Evolutionary conservation across 192 early-diverging fungal species (phyloP).

Genomic region (Lunasporangiospora selenospora): DNA sequence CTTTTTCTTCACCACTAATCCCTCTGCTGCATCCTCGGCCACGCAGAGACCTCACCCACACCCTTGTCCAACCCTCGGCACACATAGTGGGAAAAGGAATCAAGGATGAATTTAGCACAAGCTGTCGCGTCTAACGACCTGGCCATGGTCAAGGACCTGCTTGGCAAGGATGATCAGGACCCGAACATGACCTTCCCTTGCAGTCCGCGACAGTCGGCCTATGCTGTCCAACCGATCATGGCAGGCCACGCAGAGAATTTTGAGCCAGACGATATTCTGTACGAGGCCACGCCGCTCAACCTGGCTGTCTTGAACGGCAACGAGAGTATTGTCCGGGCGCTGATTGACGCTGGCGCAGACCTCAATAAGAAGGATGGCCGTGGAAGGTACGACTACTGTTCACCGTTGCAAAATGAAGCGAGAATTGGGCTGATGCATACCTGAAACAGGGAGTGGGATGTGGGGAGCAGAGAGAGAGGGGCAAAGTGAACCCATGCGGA

Average conservation of each 20-base stretch:
- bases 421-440: too few species aligned
- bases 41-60: too few species aligned
- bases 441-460: background rate
- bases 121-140: slow-evolving; percentile 51
- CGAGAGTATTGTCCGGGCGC: slow-evolving; percentile 58
- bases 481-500: background rate
- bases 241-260: slow-evolving; percentile 26
- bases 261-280: slow-evolving; percentile 50
- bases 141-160: slow-evolving; percentile 30
- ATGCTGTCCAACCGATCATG: slow-evolving; percentile 36
- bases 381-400: slow-evolving; percentile 58
- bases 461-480: background rate
- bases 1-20: too few species aligned
- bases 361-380: slow-evolving; percentile 65
- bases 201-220: slow-evolving; percentile 51
- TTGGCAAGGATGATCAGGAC: slow-evolving; percentile 51
- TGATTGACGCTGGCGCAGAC: slow-evolving; percentile 63
- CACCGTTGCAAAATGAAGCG: background rate
- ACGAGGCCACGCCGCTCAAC: slow-evolving; percentile 59
- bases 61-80: too few species aligned
- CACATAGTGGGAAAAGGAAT: too few species aligned
- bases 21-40: too few species aligned
- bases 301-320: slow-evolving; percentile 65
- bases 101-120: slow-evolving; percentile 51
- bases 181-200: slow-evolving; percentile 53